These are phyloP conservation scores for Phytophthora multivora DNA, from an alignment of 352 stramenopile species.

Conservation along the genomic window DNA sequence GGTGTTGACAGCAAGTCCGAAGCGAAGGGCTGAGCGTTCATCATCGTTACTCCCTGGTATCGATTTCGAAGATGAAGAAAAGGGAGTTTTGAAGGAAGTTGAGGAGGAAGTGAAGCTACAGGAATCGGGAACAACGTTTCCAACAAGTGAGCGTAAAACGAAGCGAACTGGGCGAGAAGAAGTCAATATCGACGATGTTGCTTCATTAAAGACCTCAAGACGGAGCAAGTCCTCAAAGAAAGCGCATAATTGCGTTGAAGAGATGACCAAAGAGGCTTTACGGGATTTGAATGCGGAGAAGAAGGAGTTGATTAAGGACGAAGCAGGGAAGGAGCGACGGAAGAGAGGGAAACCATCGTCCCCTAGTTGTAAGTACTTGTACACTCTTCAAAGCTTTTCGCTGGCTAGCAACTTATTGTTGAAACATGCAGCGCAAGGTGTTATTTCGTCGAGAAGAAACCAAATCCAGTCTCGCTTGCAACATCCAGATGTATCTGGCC, in stretches of 20 bases:
- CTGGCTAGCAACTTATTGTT: background rate
- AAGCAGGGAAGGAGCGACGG: background rate
- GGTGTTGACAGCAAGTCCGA: constrained; percentile 11
- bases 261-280: constrained; percentile 12
- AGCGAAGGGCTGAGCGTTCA: background rate
- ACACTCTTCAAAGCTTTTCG: background rate
- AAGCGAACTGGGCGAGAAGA: background rate
- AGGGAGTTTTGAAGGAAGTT: constrained; percentile 5
- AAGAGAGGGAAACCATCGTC: background rate
- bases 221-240: constrained; percentile 5
- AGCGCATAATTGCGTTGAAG: constrained; percentile 14
- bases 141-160: background rate
- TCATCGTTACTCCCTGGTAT: background rate
- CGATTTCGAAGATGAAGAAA: constrained; percentile 27
- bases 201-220: background rate
- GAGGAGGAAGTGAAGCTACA: background rate
- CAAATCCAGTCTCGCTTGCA: background rate
- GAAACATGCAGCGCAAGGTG: no score
- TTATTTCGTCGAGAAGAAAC: no score
- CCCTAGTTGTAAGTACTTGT: constrained; percentile 6
- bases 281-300: constrained; percentile 10
- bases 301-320: background rate
- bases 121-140: background rate
- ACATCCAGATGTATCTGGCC: background rate
- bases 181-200: background rate